A percentile compares a stretch with the other conserved stretches of the same genome.
phyloP scores from a whole-genome alignment of 805 yeast species.

The Saccharomyces eubayanus region DNA sequence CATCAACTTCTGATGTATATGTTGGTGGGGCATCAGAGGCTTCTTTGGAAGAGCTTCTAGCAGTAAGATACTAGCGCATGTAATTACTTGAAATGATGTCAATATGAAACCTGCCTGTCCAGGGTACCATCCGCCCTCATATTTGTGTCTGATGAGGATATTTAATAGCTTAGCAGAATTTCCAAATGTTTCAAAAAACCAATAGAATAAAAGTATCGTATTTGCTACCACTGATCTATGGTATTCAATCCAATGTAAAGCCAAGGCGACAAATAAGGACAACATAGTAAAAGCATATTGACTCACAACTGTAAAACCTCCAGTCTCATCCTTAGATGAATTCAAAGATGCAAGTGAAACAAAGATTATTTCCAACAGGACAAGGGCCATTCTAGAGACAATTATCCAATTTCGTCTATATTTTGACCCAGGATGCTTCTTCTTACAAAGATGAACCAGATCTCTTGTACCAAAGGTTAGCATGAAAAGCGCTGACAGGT shows the following conservation, averaged over 20 bases:
- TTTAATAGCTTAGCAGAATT: slow-evolving; percentile 40
- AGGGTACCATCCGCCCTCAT: slow-evolving; percentile 24
- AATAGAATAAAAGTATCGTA: slow-evolving; percentile 62
- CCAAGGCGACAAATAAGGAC: slow-evolving; percentile 42
- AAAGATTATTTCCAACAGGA: slow-evolving; percentile 27
- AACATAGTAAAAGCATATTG: slow-evolving; percentile 27
- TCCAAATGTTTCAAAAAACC: slow-evolving; percentile 53
- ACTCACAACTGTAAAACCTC: slow-evolving; percentile 15
- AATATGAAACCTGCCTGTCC: slow-evolving; percentile 24
- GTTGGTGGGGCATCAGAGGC: slow-evolving; percentile 37
- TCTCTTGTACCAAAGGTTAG: slow-evolving; percentile 37
- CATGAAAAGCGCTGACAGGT: slow-evolving; percentile 36
- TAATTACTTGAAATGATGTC: slow-evolving; percentile 28
- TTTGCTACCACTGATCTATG: slow-evolving; percentile 56
- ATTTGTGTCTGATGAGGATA: slow-evolving; percentile 29
- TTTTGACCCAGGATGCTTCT: slow-evolving; percentile 23
- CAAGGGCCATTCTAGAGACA: slow-evolving; percentile 30
- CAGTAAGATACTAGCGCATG: slow-evolving; percentile 28
- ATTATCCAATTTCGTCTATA: slow-evolving; percentile 35
- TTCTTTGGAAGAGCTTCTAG: slow-evolving; percentile 36
- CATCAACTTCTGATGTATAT: slow-evolving; percentile 24
- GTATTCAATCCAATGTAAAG: slow-evolving; percentile 64
- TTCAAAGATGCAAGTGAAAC: slow-evolving; percentile 20
- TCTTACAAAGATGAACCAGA: slow-evolving; percentile 21
- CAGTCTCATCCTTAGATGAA: slow-evolving; percentile 13